phyloP scores from a whole-genome alignment of 257 asterid genomes.

The Solanum peruvianum region DNA sequence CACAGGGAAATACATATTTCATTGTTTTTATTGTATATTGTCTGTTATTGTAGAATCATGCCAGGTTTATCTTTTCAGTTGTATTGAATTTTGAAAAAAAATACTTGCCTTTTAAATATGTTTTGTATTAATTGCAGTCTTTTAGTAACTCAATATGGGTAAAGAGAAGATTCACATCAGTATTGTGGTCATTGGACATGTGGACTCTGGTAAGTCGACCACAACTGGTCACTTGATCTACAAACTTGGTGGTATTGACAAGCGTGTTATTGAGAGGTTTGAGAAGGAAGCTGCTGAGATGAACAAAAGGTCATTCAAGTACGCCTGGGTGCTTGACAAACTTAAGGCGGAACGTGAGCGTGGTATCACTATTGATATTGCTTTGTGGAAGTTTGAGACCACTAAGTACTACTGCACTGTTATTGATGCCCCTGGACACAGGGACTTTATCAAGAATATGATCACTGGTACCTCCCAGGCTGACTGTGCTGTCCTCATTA shows the following conservation, averaged over 20 bases:
- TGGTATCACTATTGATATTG: conserved; percentile 83
- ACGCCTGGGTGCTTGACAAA: conserved; percentile 85
- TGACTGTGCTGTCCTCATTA: conserved; percentile 73
- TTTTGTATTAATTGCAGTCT: not conserved
- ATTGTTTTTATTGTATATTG: too few species aligned
- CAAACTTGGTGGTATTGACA: conserved; percentile 85
- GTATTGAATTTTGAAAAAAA: not conserved
- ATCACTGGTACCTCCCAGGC: conserved; percentile 88
- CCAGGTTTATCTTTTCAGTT: not conserved
- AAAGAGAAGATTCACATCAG: conserved; percentile 32
- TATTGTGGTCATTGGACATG: conserved; percentile 46
- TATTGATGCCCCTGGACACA: conserved; percentile 86
- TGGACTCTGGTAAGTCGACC: conserved; percentile 41
- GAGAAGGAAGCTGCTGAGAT: conserved; percentile 88
- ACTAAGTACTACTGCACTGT: conserved; percentile 81
- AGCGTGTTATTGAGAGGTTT: conserved; percentile 78
- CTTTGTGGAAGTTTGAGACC: conserved; percentile 86
- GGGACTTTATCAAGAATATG: conserved; percentile 83
- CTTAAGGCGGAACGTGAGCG: conserved; percentile 94
- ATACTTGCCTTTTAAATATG: not conserved
- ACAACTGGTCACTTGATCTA: conserved; percentile 52
- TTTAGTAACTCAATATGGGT: conserved; percentile 5
- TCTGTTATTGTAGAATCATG: not conserved
- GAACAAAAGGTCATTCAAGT: conserved; percentile 87
- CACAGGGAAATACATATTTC: not conserved